Percentiles rank a stretch among this genome's conserved stretches.
These are phyloP conservation scores for Viola odorata DNA, from an alignment of 345 rosid genomes.

Conservation along the genomic window DNA sequence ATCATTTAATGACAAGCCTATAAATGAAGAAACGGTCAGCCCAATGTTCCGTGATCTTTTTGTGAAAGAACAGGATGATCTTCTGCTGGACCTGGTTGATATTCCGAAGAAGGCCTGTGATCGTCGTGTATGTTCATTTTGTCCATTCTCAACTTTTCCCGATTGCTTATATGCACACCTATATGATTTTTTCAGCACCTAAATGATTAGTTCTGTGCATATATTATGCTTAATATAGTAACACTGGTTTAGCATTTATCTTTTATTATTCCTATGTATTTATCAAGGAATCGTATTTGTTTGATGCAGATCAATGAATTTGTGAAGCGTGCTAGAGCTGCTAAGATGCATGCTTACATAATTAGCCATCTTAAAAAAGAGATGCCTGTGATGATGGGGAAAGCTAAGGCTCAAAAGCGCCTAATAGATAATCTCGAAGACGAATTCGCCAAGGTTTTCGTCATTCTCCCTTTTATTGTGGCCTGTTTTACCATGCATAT, in stretches of 20 bases:
- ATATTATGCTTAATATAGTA: no score
- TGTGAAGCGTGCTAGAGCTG: slow-evolving; percentile 96
- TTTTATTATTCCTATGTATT: no score
- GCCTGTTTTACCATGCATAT: background rate
- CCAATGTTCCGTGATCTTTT: slow-evolving; percentile 33
- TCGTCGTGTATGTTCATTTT: slow-evolving; percentile 15
- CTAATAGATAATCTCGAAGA: slow-evolving; percentile 73
- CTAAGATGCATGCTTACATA: slow-evolving; percentile 85
- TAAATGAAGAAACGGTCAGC: slow-evolving; percentile 59
- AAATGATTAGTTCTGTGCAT: no score
- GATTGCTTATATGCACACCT: background rate
- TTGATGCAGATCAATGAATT: slow-evolving; percentile 69
- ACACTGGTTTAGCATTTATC: no score
- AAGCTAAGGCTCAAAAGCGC: slow-evolving; percentile 83
- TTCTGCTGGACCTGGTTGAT: slow-evolving; percentile 22
- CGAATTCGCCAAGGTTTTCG: slow-evolving; percentile 65
- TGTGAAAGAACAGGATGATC: slow-evolving; percentile 24
- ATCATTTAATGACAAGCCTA: slow-evolving; percentile 92
- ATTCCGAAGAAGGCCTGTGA: slow-evolving; percentile 27
- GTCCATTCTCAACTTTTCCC: background rate
- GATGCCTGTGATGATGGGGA: slow-evolving; percentile 95
- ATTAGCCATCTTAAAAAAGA: slow-evolving; percentile 85
- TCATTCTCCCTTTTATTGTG: background rate
- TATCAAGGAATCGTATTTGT: background rate
- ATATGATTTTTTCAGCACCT: no score